Evolutionary conservation across 768 basidiomycete species (phyloP).

Genomic region (Suillus clintonianus): DNA sequence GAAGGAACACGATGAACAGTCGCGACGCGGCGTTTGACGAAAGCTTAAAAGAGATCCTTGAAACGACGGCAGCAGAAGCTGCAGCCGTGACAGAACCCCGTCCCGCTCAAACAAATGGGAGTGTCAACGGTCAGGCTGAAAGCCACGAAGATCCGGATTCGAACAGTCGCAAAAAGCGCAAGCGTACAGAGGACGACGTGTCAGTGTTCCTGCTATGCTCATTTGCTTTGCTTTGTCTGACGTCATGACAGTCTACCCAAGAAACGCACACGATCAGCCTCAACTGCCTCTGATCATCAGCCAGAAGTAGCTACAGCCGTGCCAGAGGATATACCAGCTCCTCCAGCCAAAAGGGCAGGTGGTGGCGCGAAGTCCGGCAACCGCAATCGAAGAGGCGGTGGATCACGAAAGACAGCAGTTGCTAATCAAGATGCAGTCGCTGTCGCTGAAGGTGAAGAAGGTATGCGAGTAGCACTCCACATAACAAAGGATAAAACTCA

Average conservation of each 20-base stretch:
- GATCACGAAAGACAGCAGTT: constrained; percentile 26
- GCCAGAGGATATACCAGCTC: constrained; percentile 41
- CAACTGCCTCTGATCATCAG: constrained; percentile 63
- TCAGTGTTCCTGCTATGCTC: constrained; percentile 36
- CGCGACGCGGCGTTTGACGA: constrained; percentile 93
- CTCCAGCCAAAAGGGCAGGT: constrained; percentile 28
- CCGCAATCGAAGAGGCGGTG: constrained; percentile 32
- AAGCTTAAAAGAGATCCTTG: constrained; percentile 75
- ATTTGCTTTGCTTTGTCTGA: constrained; percentile 11
- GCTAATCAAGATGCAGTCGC: constrained; percentile 22
- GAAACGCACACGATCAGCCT: constrained; percentile 79
- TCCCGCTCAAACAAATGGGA: constrained; percentile 35
- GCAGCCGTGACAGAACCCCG: constrained; percentile 50
- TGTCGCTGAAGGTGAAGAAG: constrained; percentile 61
- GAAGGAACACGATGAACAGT: constrained; percentile 97
- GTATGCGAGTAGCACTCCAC: constrained; percentile 35
- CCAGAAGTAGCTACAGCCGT: constrained; percentile 40
- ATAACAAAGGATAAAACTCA: constrained; percentile 28
- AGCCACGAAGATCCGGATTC: constrained; percentile 51
- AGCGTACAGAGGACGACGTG: constrained; percentile 73
- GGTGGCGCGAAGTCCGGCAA: constrained; percentile 23
- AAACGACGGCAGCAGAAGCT: constrained; percentile 73
- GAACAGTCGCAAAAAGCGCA: constrained; percentile 65
- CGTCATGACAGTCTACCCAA: constrained; percentile 44
- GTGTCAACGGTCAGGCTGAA: constrained; percentile 42